Conservation (phyloP, 2,329 filamentous ascomycete species). For the Sclerotinia nivalis region DNA sequence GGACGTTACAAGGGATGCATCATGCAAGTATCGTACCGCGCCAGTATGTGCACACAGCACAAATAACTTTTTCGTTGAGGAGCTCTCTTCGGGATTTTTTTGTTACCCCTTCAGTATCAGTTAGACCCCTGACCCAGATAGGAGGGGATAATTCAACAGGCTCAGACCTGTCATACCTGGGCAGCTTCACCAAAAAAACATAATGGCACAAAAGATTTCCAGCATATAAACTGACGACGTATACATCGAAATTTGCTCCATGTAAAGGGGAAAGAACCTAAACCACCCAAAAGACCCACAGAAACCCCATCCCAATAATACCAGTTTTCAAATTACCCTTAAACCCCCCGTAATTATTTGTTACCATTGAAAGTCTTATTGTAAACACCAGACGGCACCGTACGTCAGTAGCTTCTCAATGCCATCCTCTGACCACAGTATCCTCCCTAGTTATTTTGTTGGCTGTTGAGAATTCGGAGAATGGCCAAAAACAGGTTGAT, state of each 20-base stretch:
- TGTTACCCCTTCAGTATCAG: conserved; percentile 4
- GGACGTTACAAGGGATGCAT: conserved; percentile 6
- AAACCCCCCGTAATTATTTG: background rate
- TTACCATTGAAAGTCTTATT: background rate
- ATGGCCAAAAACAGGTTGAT: conserved; percentile 98
- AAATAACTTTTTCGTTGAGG: conserved; percentile 15
- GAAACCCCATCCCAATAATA: conserved; percentile 4
- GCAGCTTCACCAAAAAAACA: background rate
- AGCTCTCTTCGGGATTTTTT: conserved; percentile 15
- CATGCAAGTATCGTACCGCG: conserved; percentile 7
- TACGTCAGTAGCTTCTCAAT: background rate
- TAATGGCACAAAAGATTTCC: background rate
- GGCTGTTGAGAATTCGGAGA: conserved; percentile 88
- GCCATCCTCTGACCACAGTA: conserved; percentile 15
- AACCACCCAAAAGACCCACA: background rate
- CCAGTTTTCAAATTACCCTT: conserved; percentile 18
- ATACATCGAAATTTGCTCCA: background rate
- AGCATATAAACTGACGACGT: background rate
- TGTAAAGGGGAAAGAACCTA: conserved; percentile 1
- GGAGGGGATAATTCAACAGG: background rate
- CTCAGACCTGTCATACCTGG: conserved; percentile 1
- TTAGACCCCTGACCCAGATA: conserved; percentile 9
- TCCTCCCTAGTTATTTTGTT: conserved; percentile 78
- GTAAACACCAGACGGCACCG: background rate
- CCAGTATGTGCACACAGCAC: conserved; percentile 9